Evolutionary conservation across 164 flowering plant genomes (phyloP), one percentile per base, ranked within the genome.

Genomic region (Tinospora cordifolia): DNA sequence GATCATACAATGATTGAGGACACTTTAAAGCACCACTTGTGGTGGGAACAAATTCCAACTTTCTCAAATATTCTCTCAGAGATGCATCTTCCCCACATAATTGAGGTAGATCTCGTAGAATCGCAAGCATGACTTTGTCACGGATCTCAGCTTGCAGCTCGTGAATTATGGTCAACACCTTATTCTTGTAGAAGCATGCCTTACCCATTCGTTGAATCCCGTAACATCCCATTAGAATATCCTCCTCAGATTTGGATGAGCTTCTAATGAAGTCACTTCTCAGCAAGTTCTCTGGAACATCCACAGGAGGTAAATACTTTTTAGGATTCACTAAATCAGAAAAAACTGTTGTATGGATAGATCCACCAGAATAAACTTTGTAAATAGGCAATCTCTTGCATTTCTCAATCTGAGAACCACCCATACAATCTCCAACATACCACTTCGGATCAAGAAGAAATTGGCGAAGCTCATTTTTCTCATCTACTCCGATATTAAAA

Each of bases 381-480:
- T 72, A 94, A 71, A 94, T 87, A 14, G 96, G 94, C 63, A 94
- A 74, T 71, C 63, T 80, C 78, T 76, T 89, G 87, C 93, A 87
- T 46, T 81, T 83, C 66, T 69, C 65, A 63, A 86, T 74, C 75
- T 83, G 76, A 76, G 81, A 75, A 54, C 81, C 87, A 73, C 77
- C 65, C 79, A 90, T 69, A 51, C 21, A 44, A 24, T 77, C 82
- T 70, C 90, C 87, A 73, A 88, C 54, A 71, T 90, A 90, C 98
- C 97, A 94, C 73, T 82, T 88, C 24, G 90, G 89, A 76, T 89
- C 88, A 41, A 94, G 88, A 78, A 94, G 87, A 83, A 89, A 91
- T 30, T 44, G 69, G 30, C 97, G 91, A 67, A 91, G 89, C 76
- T 82, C 91, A 79, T 89, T 84, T 80, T 80, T 86, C 71, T 94